These are phyloP conservation scores for Breynia disticha DNA, from an alignment of 441 rosid genomes.

Conservation along the genomic window DNA sequence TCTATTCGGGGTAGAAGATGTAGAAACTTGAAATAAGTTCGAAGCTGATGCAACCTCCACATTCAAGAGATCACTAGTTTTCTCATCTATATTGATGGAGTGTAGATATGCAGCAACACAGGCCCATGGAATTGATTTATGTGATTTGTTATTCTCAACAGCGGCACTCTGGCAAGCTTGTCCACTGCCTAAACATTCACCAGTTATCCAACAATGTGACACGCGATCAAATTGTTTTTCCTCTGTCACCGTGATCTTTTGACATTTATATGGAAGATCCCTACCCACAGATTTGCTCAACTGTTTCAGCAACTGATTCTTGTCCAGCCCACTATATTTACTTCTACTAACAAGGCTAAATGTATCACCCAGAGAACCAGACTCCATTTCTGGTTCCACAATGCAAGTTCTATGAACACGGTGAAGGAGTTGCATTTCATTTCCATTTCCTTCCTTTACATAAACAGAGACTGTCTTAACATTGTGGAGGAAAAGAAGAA, in stretches of 20 bases:
- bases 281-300: constrained; percentile 53
- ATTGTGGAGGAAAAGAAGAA: constrained; percentile 76
- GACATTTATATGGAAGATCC: constrained; percentile 62
- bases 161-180: constrained; percentile 28
- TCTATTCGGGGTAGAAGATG: constrained; percentile 34
- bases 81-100: constrained; percentile 44
- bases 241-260: constrained; percentile 82
- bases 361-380: constrained; percentile 37
- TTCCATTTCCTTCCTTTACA: constrained; percentile 76
- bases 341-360: constrained; percentile 56
- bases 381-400: constrained; percentile 45
- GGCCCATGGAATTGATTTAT: constrained; percentile 91
- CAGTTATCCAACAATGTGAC: constrained; percentile 88
- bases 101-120: constrained; percentile 87
- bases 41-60: constrained; percentile 23
- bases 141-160: constrained; percentile 42
- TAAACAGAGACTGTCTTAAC: constrained; percentile 71
- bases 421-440: constrained; percentile 79
- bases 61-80: constrained; percentile 22
- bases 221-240: constrained; percentile 47
- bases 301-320: constrained; percentile 63
- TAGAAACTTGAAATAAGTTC: constrained; percentile 49
- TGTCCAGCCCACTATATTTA: constrained; percentile 61
- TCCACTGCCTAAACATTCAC: constrained; percentile 74
- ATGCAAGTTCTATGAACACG: constrained; percentile 54